Evolutionary conservation across 768 basidiomycete species (phyloP), one percentile per base, ranked within the genome.

Genomic region (Xerocomellus dryophilus): DNA sequence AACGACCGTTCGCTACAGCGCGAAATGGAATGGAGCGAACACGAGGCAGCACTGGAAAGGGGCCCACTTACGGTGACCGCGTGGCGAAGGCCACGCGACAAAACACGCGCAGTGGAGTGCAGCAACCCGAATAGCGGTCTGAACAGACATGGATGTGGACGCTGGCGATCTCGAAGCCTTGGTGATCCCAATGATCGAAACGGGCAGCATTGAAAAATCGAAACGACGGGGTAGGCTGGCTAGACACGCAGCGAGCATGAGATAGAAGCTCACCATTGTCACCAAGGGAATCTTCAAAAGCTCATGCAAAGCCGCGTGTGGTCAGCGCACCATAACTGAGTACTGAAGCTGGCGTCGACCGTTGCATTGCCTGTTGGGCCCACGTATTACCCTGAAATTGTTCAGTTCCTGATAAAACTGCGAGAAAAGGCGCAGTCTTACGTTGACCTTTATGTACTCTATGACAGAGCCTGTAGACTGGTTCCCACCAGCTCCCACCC

Each of bases 1-100:
- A 58, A 64, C 38, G 54, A 23, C 48, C 56, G 50, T 38, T 57
- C 48, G 36, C 34, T 46, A 25, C 54, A 53, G 50, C 47, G 38
- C 61, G 38, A 54, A 61, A 61, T 53, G 38, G 49, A 63, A 65
- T 48, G 60, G 46, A 50, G 54, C 42, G 23, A 34, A 57, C 68
- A 70, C 66, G 68, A 71, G 68, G 68, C 70, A 51, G 58, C 64
- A 60, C 58, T 40, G 48, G 54, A 70, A 69, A 61, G 60, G 60
- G 57, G 65, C 29, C 58, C 56, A 59, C 50, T 57, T 57, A 55
- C 51, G 43, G 48, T 47, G 31, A 14, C 48, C 52, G 34, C 62
- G 54, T 66, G 64, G 18, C 35, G 9, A 18, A 10, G 12, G 49
- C 45, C 63, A 63, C 49, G 63, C 64, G 55, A 43, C 23, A 35